Evolutionary conservation across 805 yeast genomes (phyloP), one percentile per base, ranked within the genome.

Genomic region (Monosporozyma aerobia): DNA sequence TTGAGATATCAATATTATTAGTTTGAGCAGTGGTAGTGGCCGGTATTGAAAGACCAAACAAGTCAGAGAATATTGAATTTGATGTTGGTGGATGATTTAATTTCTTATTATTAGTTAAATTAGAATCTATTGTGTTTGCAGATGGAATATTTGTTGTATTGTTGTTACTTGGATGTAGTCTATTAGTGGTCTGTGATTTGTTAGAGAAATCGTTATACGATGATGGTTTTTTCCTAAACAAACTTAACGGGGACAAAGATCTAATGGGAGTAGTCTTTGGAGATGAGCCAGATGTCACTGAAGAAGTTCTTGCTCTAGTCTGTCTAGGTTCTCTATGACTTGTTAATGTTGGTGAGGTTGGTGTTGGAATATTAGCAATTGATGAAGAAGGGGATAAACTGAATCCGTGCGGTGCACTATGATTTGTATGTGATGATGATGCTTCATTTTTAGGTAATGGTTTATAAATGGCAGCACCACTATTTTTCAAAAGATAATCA

Each of bases 201-300:
- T 4, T 35, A n/a, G 30, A 22, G 39, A 25, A 16, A 33, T 44
- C 49, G 30, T 33, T 52, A 19, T 33, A 33, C 6, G 35, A 30
- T 11, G 35, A 30, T 13, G 37, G 32, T 0, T 62, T 64, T 52
- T 61, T 62, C 52, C 63, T 63, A 23, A 67, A 57, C 22, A 65
- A 52, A 30, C 58, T 57, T 41, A 65, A 59, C 3, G 70, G 70
- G 2, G 69, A 63, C 33, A 65, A 53, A 50, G 62, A 59, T 50
- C 65, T 59, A 10, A 53, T 53, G 1, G 57, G 48, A n/a, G 51
- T 45, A 29, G 10, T 23, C 11, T 33, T 47, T 23, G 51, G 29
- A 25, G 35, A 45, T 23, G 48, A 48, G 4, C 27, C 49, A 11
- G 56, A 50, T n/a, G 51, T 22, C 16, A 39, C 14, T 5, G 58